Conservation (phyloP, 129 eudicot genomes). For the Saposhnikovia divaricata region DNA sequence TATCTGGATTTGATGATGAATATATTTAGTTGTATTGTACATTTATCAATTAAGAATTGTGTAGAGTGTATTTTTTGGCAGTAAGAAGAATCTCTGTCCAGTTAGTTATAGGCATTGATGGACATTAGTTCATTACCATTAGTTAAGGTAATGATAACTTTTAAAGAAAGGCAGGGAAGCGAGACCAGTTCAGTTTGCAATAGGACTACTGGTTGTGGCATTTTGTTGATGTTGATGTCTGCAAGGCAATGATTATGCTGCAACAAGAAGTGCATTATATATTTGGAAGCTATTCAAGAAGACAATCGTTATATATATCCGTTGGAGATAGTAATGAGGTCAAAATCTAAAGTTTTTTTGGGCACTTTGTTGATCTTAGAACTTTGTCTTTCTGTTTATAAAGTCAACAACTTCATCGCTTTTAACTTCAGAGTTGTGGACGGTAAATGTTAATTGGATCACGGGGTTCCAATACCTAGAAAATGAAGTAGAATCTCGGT, state of each 20-base stretch:
- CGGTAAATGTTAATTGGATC: not conserved
- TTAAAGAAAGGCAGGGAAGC: not conserved
- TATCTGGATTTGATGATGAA: not conserved
- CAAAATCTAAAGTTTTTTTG: not conserved
- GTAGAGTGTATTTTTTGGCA: not conserved
- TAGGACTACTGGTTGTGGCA: not conserved
- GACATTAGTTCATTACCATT: not conserved
- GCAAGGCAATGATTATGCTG: not conserved
- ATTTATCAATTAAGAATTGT: not conserved
- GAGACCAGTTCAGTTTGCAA: not conserved
- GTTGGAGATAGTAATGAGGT: not conserved
- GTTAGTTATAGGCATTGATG: not conserved
- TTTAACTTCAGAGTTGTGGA: not conserved
- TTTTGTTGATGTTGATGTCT: not conserved
- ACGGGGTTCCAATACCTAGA: not conserved
- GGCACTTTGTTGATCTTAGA: not conserved
- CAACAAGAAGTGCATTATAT: not conserved
- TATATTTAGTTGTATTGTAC: not conserved
- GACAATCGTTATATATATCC: not conserved
- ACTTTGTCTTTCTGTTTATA: not conserved
- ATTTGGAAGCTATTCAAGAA: not conserved
- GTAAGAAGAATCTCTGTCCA: not conserved
- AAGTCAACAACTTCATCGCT: not conserved
- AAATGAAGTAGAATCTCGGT: not conserved
- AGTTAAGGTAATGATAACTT: not conserved